phyloP scores from a whole-genome alignment of 768 basidiomycete species.

The Xerocomellus dryophilus region DNA sequence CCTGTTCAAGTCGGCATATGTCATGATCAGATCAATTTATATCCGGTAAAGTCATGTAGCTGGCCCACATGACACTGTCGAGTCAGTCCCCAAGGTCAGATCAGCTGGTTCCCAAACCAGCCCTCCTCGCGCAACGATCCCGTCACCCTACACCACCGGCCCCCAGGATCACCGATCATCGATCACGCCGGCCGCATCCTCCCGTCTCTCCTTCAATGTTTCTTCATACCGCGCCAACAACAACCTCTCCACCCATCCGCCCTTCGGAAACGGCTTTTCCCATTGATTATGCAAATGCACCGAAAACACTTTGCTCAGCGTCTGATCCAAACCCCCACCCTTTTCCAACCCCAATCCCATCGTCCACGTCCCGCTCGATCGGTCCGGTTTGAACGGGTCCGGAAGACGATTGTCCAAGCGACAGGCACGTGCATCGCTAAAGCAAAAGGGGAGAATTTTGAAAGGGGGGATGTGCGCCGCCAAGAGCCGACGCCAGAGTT shows the following conservation, averaged over 20 bases:
- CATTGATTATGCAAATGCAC: constrained; percentile 97
- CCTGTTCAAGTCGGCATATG: no score
- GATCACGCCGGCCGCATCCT: not conserved
- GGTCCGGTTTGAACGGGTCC: constrained; percentile 74
- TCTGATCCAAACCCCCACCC: constrained; percentile 61
- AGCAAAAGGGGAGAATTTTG: constrained; percentile 92
- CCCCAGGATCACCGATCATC: not conserved
- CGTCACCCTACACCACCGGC: not conserved
- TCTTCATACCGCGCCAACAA: constrained; percentile 63
- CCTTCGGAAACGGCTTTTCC: constrained; percentile 79
- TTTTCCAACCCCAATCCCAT: constrained; percentile 58
- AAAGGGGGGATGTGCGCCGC: constrained; percentile 74
- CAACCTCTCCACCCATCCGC: constrained; percentile 85
- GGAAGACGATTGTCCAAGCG: constrained; percentile 91
- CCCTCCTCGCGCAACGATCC: not conserved
- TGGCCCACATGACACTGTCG: not conserved
- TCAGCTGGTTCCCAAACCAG: not conserved
- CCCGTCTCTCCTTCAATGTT: constrained; percentile 15
- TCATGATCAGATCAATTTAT: no score
- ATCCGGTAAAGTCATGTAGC: no score
- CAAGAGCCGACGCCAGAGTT: constrained; percentile 84
- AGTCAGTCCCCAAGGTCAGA: not conserved
- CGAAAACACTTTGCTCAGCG: constrained; percentile 71
- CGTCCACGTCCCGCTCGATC: constrained; percentile 59
- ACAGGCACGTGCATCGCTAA: constrained; percentile 88